Conservation (phyloP, 345 rosid species). For the Dipteronia sinensis region DNA sequence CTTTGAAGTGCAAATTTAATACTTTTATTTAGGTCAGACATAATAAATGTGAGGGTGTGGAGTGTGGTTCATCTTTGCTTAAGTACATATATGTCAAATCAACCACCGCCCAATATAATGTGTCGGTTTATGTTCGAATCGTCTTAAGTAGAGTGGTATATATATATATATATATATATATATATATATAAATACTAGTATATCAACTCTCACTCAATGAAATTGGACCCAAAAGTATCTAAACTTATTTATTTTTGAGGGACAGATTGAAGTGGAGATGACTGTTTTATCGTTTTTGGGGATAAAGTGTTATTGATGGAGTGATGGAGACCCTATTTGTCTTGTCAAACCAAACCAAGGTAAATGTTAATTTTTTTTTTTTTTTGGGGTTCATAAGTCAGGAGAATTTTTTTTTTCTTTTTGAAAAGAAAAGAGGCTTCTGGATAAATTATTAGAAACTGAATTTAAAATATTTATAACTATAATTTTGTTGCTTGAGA, state of each 20-base stretch:
- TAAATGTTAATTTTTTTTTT: too few species aligned
- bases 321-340: background rate
- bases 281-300: background rate
- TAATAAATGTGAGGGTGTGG: background rate
- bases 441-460: background rate
- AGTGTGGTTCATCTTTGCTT: too few species aligned
- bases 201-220: background rate
- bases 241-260: background rate
- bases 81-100: too few species aligned
- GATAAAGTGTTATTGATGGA: background rate
- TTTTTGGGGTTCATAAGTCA: too few species aligned
- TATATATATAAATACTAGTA: too few species aligned
- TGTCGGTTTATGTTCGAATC: too few species aligned
- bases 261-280: background rate
- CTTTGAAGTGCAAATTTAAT: background rate
- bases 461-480: background rate
- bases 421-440: too few species aligned
- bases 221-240: too few species aligned
- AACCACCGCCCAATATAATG: too few species aligned
- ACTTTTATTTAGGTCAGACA: background rate
- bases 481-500: background rate
- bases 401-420: too few species aligned
- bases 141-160: too few species aligned
- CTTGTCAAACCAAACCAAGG: background rate
- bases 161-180: too few species aligned